Conservation (phyloP, 2,329 filamentous ascomycete species). For the Dothideomycetes sp. region DNA sequence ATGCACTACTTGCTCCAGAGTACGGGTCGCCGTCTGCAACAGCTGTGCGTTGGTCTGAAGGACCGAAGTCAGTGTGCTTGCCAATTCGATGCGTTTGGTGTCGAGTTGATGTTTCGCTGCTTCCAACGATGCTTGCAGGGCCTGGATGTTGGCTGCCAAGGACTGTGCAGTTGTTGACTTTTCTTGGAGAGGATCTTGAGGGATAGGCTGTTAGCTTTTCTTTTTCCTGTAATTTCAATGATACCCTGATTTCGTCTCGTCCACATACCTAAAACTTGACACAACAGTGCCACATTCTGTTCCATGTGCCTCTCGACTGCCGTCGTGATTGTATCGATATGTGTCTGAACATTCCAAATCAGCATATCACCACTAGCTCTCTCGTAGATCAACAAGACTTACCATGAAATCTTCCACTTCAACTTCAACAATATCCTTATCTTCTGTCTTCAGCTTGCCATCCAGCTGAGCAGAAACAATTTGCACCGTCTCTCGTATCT, state of each 20-base stretch:
- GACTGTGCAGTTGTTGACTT: too few relatives aligned
- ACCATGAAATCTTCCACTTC: conserved; percentile 34
- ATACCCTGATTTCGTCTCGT: neutral
- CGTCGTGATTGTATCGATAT: conserved; percentile 27
- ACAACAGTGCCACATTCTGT: conserved; percentile 25
- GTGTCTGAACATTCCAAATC: conserved; percentile 20
- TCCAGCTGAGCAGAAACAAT: conserved; percentile 33
- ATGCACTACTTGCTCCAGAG: conserved; percentile 40
- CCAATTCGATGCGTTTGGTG: conserved; percentile 24
- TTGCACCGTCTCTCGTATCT: conserved; percentile 35
- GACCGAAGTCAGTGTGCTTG: conserved; percentile 26
- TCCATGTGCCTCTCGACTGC: conserved; percentile 28
- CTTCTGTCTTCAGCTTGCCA: conserved; percentile 27
- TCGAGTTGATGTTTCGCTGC: conserved; percentile 22
- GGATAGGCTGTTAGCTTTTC: too few relatives aligned
- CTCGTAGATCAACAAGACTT: neutral
- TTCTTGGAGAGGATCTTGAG: conserved; percentile 15
- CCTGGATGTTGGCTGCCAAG: neutral
- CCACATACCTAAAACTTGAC: conserved; percentile 20
- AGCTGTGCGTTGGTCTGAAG: conserved; percentile 30
- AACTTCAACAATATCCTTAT: conserved; percentile 31
- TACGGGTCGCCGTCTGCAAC: conserved; percentile 31
- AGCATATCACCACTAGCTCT: neutral
- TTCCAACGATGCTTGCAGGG: conserved; percentile 16
- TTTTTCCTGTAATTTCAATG: conserved; percentile 1